Base-by-base conservation (phyloP, 2,329 filamentous ascomycete genomes). In the Penicillium verrucosum region DNA sequence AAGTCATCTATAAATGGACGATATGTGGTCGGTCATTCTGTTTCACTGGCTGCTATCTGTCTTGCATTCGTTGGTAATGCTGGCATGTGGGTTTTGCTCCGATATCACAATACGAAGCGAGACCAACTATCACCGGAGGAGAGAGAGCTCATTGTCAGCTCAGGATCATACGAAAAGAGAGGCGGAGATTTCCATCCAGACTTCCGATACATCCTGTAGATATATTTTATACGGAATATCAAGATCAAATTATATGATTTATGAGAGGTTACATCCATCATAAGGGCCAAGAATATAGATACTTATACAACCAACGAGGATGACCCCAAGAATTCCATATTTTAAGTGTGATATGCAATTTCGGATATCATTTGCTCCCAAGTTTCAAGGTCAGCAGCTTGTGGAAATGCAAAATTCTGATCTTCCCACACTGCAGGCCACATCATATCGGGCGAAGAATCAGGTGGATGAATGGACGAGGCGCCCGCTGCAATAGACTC, bases 341-440 rank as follows among this genome's bases (percentile, higher is more conserved):
- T 8, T 37, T 59, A 59, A 3, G 54, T 43, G 27, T 59, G 56
- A 42, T 59, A 59, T 23, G 57, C 57, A 44, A 59, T 59, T 38
- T 59, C 54, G 16, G 54, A 59, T 18, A 59, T 57, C 57, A 59
- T 59, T 38, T 59, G 57, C 21, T 59, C 57, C 57, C 57, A 59
- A 14, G 54, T 59, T 41, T 51, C 49, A 37, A 57, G 42, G 30
- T 59, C 57, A 18, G 57, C 44, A 40, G 57, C 57, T 12, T 59
- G 50, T 14, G 57, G 57, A 21, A 59, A 59, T 18, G 57, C 54
- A 38, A 59, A 59, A 25, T 59, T 57, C 23, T 54, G 54, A 11
- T 54, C 54, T 40, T 57, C 54, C 54, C 50, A 57, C 5, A 59
- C 48, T 43, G 54, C 50, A n/a, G 54, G 54, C 54, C 54, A 59